Base-by-base conservation (phyloP, 2,329 filamentous ascomycete species). In the Amesomyces nigricolor region DNA sequence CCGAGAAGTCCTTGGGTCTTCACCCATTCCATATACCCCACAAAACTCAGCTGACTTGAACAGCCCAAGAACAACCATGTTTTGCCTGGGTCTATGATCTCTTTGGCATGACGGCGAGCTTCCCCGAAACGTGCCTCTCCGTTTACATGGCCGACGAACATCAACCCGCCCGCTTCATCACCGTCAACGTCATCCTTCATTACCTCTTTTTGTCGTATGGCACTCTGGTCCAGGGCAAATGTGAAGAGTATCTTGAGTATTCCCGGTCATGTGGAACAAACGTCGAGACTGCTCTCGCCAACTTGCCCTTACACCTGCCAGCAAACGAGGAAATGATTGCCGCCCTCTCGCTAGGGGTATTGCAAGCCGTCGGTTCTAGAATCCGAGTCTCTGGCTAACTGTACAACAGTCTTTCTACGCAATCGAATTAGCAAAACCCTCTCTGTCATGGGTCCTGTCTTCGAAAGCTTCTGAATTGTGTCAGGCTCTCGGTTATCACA, bases 401-500 rank as follows among this genome's bases (percentile, higher is more conserved):
- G 5, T 13, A 46, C 8, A 13, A 1, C 37, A 85, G 80, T 74
- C 79, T 2, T 70, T 81, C n/a, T 81, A 85, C 61, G 77, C 82
- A 5, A 76, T 85, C 39, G 82, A 86, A 58, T 73, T 80, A 6
- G 82, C 80, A 1, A 79, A 81, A 40, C 81, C 83, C 0, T 82
- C 80, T 0, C 74, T 86, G 3, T 80, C 80, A n/a, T 85, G 82
- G 80, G 78, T 81, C 11, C 70, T 86, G 11, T 78, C 76, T 10
- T 80, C 78, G 7, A 77, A 77, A 30, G 83, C 82, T 0, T 78
- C 79, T 7, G 76, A 82, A 53, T 71, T 87, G 49, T 84, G 81
- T 58, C 80, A 83, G 63, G 79, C 80, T 0, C 75, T 85, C 5
- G 83, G 83, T 2, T 84, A 82, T 55, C 83, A 86, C 62, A 75